Conservation (phyloP, 257 asterid genomes). For the Mentha longifolia region DNA sequence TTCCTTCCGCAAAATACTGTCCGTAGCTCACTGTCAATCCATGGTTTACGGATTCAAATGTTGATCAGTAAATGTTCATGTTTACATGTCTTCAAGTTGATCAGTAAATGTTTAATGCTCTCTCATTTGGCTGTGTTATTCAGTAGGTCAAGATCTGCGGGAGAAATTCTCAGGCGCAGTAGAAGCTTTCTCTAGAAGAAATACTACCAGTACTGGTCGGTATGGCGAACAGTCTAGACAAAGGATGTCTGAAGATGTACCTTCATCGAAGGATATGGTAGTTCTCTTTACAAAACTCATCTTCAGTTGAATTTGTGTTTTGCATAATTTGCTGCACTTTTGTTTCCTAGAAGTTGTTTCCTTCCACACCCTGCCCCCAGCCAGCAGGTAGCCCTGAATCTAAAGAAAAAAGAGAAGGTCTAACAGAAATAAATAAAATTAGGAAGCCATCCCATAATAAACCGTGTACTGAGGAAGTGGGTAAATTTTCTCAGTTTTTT, state of each 20-base stretch:
- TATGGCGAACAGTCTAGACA: constrained; percentile 70
- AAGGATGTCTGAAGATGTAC: constrained; percentile 69
- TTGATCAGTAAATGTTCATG: neutral
- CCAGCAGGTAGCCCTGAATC: neutral
- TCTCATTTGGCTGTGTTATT: constrained; percentile 31
- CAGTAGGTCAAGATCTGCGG: constrained; percentile 78
- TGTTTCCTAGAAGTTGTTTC: constrained; percentile 1
- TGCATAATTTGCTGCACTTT: neutral
- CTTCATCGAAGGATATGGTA: constrained; percentile 98
- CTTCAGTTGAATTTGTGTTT: neutral
- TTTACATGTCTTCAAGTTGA: neutral
- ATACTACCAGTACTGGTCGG: constrained; percentile 64
- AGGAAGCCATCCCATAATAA: neutral
- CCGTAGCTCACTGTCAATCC: neutral
- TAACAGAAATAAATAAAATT: neutral
- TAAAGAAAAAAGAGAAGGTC: neutral
- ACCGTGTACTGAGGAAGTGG: no score
- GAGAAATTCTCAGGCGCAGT: constrained; percentile 86
- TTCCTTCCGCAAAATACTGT: neutral
- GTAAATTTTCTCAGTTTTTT: no score
- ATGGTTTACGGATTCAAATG: neutral
- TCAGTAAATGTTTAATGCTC: neutral
- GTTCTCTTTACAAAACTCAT: constrained; percentile 15
- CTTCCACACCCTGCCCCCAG: neutral
- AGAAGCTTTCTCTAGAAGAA: constrained; percentile 82